Percentiles rank a stretch among this genome's conserved stretches.
Evolutionary conservation across 176 grass and related monocot species (phyloP).

Genomic region (Coix lacrymajobi): DNA sequence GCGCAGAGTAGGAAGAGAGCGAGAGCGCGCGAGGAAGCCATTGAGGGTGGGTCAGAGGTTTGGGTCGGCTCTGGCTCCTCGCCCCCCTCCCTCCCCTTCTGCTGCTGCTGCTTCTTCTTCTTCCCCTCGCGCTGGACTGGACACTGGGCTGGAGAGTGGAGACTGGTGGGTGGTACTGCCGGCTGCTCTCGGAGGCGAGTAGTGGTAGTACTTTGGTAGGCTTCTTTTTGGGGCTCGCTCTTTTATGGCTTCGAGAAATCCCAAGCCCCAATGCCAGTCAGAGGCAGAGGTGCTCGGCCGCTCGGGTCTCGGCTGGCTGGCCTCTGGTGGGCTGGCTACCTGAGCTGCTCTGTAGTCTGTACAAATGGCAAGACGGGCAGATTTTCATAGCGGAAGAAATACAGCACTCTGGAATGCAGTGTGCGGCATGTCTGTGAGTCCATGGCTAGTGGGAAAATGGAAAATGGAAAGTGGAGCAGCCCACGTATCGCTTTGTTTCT

Average conservation of each 20-base stretch:
- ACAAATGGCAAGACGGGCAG: slow-evolving; percentile 27
- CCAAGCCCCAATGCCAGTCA: slow-evolving; percentile 19
- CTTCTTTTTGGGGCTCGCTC: slow-evolving; percentile 23
- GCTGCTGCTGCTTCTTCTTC: neutral
- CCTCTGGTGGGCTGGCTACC: neutral
- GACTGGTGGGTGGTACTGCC: neutral
- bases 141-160: neutral
- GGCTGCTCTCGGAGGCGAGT: neutral
- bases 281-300: neutral
- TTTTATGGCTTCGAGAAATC: slow-evolving; percentile 66
- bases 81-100: neutral
- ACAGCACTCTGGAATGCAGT: neutral
- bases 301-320: neutral
- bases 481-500: neutral
- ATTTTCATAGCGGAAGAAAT: slow-evolving; percentile 4
- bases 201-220: slow-evolving; percentile 11
- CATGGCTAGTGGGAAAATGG: slow-evolving; percentile 6
- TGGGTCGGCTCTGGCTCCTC: neutral
- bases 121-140: neutral
- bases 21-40: slow-evolving; percentile 30
- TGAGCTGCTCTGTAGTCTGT: neutral
- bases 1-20: slow-evolving; percentile 19
- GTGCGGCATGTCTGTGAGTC: neutral
- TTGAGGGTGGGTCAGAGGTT: neutral
- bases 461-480: no score